phyloP scores from a whole-genome alignment of 768 basidiomycete genomes.

The Gloeopeniophorella convolvens region DNA sequence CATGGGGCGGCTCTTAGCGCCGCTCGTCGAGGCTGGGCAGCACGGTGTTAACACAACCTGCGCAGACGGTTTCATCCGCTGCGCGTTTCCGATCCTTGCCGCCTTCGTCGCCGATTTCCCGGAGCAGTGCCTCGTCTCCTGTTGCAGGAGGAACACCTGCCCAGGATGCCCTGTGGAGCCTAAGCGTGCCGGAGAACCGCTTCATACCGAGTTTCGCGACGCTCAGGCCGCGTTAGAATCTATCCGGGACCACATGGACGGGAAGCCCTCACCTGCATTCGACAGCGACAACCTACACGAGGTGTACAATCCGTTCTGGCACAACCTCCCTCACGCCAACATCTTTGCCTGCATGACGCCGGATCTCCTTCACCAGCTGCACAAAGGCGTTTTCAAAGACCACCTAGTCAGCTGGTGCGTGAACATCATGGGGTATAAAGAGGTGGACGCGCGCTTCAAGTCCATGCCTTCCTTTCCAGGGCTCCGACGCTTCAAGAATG shows the following conservation, averaged over 20 bases:
- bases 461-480: no score
- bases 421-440: neutral
- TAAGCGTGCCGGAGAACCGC: neutral
- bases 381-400: constrained; percentile 17
- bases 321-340: constrained; percentile 7
- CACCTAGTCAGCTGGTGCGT: constrained; percentile 12
- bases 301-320: constrained; percentile 20
- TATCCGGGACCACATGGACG: neutral
- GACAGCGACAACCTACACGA: no score
- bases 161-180: neutral
- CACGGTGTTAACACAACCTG: constrained; percentile 18
- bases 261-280: neutral
- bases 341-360: constrained; percentile 19
- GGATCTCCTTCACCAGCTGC: constrained; percentile 22
- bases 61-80: constrained; percentile 16
- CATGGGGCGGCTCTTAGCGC: constrained; percentile 14
- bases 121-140: constrained; percentile 23
- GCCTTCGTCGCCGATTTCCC: constrained; percentile 22
- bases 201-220: neutral
- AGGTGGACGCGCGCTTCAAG: neutral
- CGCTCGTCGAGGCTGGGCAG: constrained; percentile 10
- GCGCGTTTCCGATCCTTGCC: constrained; percentile 20
- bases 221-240: neutral
- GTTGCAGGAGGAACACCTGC: neutral
- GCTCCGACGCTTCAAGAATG: neutral